Base-by-base conservation (phyloP, 2,329 filamentous ascomycete species). In the Neofusicoccum sp. region DNA sequence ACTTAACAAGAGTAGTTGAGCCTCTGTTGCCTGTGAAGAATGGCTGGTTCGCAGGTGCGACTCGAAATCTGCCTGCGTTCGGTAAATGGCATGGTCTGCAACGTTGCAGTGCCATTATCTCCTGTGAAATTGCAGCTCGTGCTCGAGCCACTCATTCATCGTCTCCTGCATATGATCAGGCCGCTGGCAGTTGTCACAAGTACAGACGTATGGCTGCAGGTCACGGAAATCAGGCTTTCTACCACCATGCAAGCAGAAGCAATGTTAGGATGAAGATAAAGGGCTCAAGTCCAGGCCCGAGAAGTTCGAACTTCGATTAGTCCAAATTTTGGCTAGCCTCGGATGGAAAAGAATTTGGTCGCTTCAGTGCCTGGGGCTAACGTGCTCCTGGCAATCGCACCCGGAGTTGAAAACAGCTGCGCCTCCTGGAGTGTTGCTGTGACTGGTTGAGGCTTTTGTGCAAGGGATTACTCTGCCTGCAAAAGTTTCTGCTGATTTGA, bases 191-290 rank as follows among this genome's bases (percentile, higher is more conserved):
- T 65, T 9, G 31, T 67, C 62, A 33, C 65, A 68, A 0, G 67
- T 70, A 34, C 69, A 70, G 26, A 61, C 65, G 43, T 68, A 69
- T 3, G 66, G 65, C 36, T 68, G 68, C 4, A 70, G 61, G 48
- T 70, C 68, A 41, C 63, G 61, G 40, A 66, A 70, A 1, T 70
- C 60, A 40, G 69, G 68, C 33, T 67, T 66, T 45, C 67, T 68
- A 26, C 6, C 7, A 9, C 7, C 4, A 8, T 8, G 9, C 30
- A 24, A 31, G 24, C 8, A 4, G 2, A 7, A 28, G 4, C 4
- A 4, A 30, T 9, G 4, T 48, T 30, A 7, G 3, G 12, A 5
- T 20, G 8, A 5, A 26, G 2, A 4, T 3, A n/a, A 16, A 9
- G 7, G 4, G n/a, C 44, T 48, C 14, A 48, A 20, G 26, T 48